phyloP scores from a whole-genome alignment of 345 rosid species.

The Murraya paniculata region DNA sequence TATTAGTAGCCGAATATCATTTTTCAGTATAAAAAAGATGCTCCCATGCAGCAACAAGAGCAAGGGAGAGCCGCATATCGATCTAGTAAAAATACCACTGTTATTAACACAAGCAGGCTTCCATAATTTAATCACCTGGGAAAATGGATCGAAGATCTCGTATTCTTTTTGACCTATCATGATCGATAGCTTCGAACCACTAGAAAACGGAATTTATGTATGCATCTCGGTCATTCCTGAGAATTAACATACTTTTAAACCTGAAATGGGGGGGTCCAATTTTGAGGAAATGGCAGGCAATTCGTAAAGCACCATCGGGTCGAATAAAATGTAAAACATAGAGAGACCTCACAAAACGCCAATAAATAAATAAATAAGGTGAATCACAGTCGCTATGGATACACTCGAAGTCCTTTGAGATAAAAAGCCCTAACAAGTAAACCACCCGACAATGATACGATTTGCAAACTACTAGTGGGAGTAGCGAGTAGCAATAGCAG shows the following conservation, averaged over 20 bases:
- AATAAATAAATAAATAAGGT: neutral
- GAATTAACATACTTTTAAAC: neutral
- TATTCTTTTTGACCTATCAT: neutral
- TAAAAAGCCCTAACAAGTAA: neutral
- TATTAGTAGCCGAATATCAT: too few species aligned
- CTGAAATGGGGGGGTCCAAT: neutral
- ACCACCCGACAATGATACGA: neutral
- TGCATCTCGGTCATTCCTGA: neutral
- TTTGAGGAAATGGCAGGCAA: neutral
- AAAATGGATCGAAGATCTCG: neutral
- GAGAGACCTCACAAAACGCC: neutral
- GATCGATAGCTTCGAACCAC: too few species aligned
- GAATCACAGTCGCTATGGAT: neutral
- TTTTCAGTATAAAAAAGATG: too few species aligned
- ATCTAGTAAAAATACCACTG: neutral
- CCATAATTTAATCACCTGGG: neutral
- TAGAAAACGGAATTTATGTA: neutral
- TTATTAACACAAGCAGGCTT: neutral
- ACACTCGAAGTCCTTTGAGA: neutral
- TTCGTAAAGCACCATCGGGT: neutral
- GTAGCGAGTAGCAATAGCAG: slow-evolving; percentile 11
- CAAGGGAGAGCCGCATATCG: too few species aligned
- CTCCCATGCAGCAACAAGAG: neutral
- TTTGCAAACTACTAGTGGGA: slow-evolving; percentile 14
- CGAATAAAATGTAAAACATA: neutral